phyloP scores from a whole-genome alignment of 306 rosid species.

The Vachellia collinsii region DNA sequence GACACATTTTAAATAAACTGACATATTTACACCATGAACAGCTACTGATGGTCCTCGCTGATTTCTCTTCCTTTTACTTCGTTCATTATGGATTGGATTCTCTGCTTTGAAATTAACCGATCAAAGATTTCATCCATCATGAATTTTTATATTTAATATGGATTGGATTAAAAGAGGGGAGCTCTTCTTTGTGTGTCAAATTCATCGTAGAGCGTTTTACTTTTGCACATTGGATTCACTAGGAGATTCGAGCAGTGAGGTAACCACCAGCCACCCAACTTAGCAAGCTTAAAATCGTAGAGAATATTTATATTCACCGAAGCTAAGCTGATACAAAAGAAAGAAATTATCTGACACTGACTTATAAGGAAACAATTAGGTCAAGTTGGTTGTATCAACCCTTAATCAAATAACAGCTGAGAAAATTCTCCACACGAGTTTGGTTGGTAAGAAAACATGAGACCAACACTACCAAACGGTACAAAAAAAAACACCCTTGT shows the following conservation, averaged over 20 bases:
- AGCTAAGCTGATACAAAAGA: not conserved
- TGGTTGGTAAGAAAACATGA: slow-evolving; percentile 57
- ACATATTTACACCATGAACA: slow-evolving; percentile 23
- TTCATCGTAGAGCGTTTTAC: no score
- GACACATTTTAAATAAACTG: slow-evolving; percentile 4
- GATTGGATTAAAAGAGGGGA: not conserved
- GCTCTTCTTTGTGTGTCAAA: no score
- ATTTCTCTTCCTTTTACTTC: not conserved
- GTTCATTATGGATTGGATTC: not conserved
- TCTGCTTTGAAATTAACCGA: not conserved
- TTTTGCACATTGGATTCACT: no score
- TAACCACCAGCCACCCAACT: no score
- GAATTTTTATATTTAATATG: not conserved
- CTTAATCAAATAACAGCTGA: slow-evolving; percentile 43
- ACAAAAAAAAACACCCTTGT: slow-evolving; percentile 35
- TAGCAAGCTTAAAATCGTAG: no score
- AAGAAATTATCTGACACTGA: slow-evolving; percentile 22
- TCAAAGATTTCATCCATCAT: no score
- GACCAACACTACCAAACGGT: slow-evolving; percentile 26
- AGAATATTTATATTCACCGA: no score
- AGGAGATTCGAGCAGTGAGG: no score
- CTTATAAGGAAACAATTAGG: slow-evolving; percentile 28
- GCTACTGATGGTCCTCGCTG: not conserved
- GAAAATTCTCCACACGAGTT: slow-evolving; percentile 31
- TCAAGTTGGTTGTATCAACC: slow-evolving; percentile 76